Conservation (phyloP, 306 rosid genomes). For the Dryas drummondii region DNA sequence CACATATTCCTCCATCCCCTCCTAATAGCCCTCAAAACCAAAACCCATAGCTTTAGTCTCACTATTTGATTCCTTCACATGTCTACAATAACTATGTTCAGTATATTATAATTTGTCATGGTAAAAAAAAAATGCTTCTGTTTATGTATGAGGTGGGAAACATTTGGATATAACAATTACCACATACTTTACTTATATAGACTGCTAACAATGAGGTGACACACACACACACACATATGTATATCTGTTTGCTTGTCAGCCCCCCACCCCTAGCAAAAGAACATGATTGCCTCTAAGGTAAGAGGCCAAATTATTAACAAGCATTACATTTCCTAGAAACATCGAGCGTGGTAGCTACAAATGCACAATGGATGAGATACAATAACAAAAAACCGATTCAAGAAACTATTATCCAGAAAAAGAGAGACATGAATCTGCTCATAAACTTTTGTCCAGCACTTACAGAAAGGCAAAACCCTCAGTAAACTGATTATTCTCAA, state of each 20-base stretch:
- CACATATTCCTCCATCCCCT: slow-evolving; percentile 42
- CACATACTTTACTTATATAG: background rate
- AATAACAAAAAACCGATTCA: background rate
- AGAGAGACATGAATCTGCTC: no score
- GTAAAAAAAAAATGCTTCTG: background rate
- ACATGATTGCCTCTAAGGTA: background rate
- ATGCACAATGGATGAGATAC: background rate
- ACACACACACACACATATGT: no score
- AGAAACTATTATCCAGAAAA: no score
- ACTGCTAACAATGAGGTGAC: background rate
- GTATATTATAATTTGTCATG: background rate
- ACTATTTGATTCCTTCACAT: slow-evolving; percentile 9
- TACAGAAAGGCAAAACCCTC: no score
- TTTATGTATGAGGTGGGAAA: slow-evolving; percentile 7
- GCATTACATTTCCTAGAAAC: background rate
- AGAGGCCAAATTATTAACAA: background rate
- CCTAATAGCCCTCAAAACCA: slow-evolving; percentile 32
- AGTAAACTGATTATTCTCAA: no score
- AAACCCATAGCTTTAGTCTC: slow-evolving; percentile 33
- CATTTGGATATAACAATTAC: slow-evolving; percentile 10
- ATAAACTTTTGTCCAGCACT: no score
- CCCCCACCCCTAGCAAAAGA: background rate
- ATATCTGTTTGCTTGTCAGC: background rate
- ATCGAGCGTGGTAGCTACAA: background rate
- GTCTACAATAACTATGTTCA: slow-evolving; percentile 19